phyloP scores from a whole-genome alignment of 495 filamentous ascomycete genomes.

The Hypoxylon lienhwacheense region DNA sequence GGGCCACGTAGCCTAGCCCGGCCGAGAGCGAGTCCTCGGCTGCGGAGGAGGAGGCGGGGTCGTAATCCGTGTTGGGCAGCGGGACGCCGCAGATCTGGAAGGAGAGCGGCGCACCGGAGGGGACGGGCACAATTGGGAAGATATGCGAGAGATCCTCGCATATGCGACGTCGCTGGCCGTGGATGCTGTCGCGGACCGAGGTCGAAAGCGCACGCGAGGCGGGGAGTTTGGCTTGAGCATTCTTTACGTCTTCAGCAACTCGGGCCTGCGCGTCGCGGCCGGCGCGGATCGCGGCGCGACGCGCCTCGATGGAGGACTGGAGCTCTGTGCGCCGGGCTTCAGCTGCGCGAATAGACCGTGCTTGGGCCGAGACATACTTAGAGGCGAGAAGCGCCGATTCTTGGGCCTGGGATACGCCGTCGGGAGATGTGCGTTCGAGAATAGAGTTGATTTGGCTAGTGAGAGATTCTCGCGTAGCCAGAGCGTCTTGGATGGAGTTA shows the following conservation, averaged over 20 bases:
- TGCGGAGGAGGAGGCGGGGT: conserved; percentile 47
- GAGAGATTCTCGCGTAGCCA: conserved; percentile 73
- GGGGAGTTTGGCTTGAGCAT: conserved; percentile 61
- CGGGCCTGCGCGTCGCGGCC: conserved; percentile 62
- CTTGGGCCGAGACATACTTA: conserved; percentile 63
- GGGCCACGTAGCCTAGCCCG: conserved; percentile 79
- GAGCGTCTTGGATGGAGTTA: conserved; percentile 88
- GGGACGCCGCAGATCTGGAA: conserved; percentile 76
- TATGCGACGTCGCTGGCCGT: conserved; percentile 81
- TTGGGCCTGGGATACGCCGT: conserved; percentile 62
- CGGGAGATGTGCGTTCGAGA: conserved; percentile 52
- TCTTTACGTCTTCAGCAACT: conserved; percentile 55
- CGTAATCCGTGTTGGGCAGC: conserved; percentile 77
- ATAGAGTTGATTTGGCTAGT: conserved; percentile 76
- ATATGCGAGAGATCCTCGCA: conserved; percentile 77
- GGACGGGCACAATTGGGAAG: conserved; percentile 75
- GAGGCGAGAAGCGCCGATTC: conserved; percentile 63
- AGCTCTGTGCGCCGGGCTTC: conserved; percentile 64
- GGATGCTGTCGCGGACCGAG: conserved; percentile 62
- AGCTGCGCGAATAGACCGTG: conserved; percentile 62
- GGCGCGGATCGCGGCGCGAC: conserved; percentile 65
- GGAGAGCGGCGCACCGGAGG: conserved; percentile 55
- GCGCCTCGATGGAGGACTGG: conserved; percentile 62
- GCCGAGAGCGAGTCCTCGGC: conserved; percentile 74
- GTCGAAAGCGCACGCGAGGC: conserved; percentile 56